phyloP scores from a whole-genome alignment of 768 basidiomycete genomes.

The Panaeolus papilionaceus region DNA sequence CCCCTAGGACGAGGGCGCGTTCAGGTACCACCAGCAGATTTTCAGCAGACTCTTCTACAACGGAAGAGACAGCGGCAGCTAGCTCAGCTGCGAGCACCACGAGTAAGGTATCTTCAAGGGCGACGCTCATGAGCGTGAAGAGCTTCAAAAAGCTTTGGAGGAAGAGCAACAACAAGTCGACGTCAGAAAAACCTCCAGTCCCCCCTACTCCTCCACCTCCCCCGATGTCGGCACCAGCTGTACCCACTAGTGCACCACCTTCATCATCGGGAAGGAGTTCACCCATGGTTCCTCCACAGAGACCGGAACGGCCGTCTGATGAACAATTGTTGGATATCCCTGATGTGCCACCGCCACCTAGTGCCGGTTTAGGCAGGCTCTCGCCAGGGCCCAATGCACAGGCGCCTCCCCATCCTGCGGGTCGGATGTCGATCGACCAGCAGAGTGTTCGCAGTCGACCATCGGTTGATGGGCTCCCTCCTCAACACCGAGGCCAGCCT shows the following conservation, averaged over 20 bases:
- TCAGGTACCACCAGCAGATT: conserved; percentile 64
- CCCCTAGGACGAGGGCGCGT: conserved; percentile 12
- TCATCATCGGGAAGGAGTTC: conserved; percentile 36
- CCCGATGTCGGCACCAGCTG: conserved; percentile 11
- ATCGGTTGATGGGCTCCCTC: not conserved
- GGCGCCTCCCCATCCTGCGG: not conserved
- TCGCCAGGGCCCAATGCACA: conserved; percentile 29
- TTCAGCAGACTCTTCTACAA: conserved; percentile 73
- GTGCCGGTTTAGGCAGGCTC: conserved; percentile 32
- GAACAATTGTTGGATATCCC: conserved; percentile 42
- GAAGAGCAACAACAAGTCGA: conserved; percentile 65
- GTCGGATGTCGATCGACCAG: conserved; percentile 8
- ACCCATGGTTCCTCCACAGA: conserved; percentile 41
- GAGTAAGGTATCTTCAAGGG: conserved; percentile 27
- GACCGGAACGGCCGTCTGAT: conserved; percentile 45
- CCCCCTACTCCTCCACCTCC: conserved; percentile 38
- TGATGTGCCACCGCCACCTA: conserved; percentile 31
- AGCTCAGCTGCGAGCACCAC: conserved; percentile 43
- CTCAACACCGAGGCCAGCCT: not conserved
- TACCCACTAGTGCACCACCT: conserved; percentile 22
- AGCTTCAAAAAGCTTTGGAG: conserved; percentile 81
- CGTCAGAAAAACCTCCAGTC: conserved; percentile 52
- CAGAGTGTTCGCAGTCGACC: conserved; percentile 11
- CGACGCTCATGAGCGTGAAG: conserved; percentile 75
- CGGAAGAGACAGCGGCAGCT: conserved; percentile 36